Conservation (phyloP, 768 basidiomycete species). For the Tephrocybe rancida region DNA sequence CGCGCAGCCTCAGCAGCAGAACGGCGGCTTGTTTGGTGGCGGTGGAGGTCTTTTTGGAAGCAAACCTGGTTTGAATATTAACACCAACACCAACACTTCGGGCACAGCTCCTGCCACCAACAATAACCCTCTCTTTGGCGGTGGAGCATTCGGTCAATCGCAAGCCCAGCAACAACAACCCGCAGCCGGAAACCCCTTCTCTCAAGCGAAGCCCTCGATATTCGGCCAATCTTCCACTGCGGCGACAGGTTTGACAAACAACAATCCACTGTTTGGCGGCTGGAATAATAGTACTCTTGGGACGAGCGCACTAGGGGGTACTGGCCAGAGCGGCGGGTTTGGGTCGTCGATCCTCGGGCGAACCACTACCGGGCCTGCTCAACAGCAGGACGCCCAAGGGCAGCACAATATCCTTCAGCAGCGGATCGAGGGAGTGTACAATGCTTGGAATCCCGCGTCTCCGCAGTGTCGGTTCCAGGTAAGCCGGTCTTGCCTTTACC, state of each 20-base stretch:
- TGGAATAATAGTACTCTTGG: conserved; percentile 27
- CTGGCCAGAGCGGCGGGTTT: conserved; percentile 20
- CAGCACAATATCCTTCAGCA: conserved; percentile 58
- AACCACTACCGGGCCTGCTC: conserved; percentile 33
- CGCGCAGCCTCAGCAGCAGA: conserved; percentile 17
- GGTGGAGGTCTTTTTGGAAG: conserved; percentile 18
- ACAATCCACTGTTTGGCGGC: conserved; percentile 24
- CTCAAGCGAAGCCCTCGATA: conserved; percentile 28
- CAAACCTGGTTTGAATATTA: conserved; percentile 23
- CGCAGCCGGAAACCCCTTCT: conserved; percentile 24
- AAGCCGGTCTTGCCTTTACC: conserved; percentile 21
- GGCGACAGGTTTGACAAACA: conserved; percentile 7
- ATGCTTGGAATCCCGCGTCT: conserved; percentile 72
- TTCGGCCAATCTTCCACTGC: conserved; percentile 25
- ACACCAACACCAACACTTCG: conserved; percentile 30
- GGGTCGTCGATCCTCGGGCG: conserved; percentile 39
- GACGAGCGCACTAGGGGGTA: conserved; percentile 35
- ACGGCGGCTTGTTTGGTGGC: conserved; percentile 32
- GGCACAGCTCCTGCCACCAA: conserved; percentile 23
- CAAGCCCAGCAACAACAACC: conserved; percentile 27
- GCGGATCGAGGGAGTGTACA: conserved; percentile 63
- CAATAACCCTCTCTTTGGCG: conserved; percentile 25
- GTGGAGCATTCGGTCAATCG: conserved; percentile 22
- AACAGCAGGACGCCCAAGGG: conserved; percentile 59
- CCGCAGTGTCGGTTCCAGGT: conserved; percentile 84